Conservation (phyloP, 495 filamentous ascomycete species). For the Penicillium salamii region DNA sequence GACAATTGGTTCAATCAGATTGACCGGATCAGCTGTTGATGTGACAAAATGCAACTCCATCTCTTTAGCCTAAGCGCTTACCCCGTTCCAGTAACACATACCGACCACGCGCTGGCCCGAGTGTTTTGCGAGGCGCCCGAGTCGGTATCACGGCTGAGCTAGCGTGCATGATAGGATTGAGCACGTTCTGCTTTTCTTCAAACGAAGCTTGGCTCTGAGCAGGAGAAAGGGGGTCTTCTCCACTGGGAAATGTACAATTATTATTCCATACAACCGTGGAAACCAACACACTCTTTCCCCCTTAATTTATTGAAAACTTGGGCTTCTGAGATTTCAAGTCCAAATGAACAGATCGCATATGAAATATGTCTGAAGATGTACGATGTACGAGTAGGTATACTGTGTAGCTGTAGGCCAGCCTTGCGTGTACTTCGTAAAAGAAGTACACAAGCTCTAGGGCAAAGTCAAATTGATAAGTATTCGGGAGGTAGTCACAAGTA, state of each 20-base stretch:
- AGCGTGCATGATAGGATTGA: background rate
- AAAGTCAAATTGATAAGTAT: background rate
- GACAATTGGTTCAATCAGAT: background rate
- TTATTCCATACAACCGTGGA: background rate
- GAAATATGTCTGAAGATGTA: too few species aligned
- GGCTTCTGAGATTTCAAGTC: background rate
- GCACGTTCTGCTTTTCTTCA: constrained; percentile 10
- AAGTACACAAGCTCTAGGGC: too few species aligned
- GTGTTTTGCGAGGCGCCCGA: constrained; percentile 13
- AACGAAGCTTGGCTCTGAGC: background rate
- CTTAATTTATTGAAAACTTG: constrained; percentile 13
- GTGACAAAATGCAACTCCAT: constrained; percentile 5
- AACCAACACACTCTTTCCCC: constrained; percentile 5
- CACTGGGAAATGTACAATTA: background rate
- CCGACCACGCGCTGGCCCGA: constrained; percentile 24
- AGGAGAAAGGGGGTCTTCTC: constrained; percentile 9
- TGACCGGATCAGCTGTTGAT: constrained; percentile 3
- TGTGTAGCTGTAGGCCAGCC: too few species aligned
- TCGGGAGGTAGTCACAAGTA: background rate
- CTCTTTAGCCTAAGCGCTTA: constrained; percentile 6
- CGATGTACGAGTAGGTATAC: background rate
- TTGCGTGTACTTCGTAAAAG: too few species aligned
- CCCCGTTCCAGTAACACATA: constrained; percentile 16
- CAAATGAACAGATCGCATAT: background rate
- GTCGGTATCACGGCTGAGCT: constrained; percentile 7